phyloP scores from a whole-genome alignment of 2,329 filamentous ascomycete species.

The Parascedosporium putredinis region DNA sequence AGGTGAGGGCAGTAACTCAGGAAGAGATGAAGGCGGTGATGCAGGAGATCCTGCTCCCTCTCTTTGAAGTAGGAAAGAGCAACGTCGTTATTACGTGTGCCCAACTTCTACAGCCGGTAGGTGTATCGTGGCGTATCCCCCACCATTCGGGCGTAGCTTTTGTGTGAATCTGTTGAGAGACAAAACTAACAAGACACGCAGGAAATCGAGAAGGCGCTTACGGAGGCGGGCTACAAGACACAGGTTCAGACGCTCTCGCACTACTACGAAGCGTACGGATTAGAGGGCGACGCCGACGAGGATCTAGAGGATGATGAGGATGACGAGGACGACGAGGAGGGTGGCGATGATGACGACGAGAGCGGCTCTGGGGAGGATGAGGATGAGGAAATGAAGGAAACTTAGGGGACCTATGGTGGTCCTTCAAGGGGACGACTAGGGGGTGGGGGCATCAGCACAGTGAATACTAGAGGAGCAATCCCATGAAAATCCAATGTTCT shows the following conservation, averaged over 20 bases:
- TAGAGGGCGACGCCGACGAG: slow-evolving; percentile 52
- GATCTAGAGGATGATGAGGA: slow-evolving; percentile 51
- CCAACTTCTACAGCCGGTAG: slow-evolving; percentile 72
- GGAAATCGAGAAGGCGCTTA: slow-evolving; percentile 67
- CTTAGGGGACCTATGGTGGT: too few relatives aligned
- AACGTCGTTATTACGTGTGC: slow-evolving; percentile 87
- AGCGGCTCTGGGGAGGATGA: slow-evolving; percentile 14
- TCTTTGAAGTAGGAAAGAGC: slow-evolving; percentile 70
- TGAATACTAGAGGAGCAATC: too few relatives aligned
- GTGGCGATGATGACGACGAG: slow-evolving; percentile 12
- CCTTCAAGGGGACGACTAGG: background rate
- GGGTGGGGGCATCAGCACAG: background rate
- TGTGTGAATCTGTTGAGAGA: slow-evolving; percentile 2
- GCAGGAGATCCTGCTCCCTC: slow-evolving; percentile 62
- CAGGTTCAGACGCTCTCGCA: slow-evolving; percentile 62
- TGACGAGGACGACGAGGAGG: slow-evolving; percentile 24
- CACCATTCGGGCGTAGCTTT: slow-evolving; percentile 2
- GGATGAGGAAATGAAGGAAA: slow-evolving; percentile 1
- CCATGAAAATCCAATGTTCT: too few relatives aligned
- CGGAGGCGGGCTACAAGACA: slow-evolving; percentile 66
- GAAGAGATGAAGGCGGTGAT: slow-evolving; percentile 70
- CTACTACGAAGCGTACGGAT: slow-evolving; percentile 85
- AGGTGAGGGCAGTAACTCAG: slow-evolving; percentile 63
- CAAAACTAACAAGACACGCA: slow-evolving; percentile 22
- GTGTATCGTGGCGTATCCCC: slow-evolving; percentile 20